phyloP scores from a whole-genome alignment of 1,284 basidiomycete genomes.

The Marasmius fiardii region DNA sequence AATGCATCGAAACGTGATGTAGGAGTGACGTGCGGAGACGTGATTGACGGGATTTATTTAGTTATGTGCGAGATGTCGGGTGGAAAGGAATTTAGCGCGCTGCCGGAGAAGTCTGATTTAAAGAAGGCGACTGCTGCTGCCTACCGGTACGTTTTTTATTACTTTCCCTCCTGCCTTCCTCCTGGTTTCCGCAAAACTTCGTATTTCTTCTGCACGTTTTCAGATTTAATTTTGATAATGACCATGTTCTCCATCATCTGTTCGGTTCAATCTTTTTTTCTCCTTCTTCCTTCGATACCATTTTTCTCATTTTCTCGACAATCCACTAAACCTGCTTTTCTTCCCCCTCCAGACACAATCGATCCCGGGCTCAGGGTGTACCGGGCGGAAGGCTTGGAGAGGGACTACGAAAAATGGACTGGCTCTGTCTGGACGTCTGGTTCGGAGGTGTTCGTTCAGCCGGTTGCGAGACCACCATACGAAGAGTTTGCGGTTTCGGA shows the following conservation, averaged over 20 bases:
- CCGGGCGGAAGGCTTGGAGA: slow-evolving; percentile 64
- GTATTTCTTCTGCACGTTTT: too few species aligned
- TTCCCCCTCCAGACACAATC: slow-evolving; percentile 40
- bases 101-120: slow-evolving; percentile 24
- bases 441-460: slow-evolving; percentile 30
- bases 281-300: too few species aligned
- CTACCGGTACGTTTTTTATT: slow-evolving; percentile 30
- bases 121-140: slow-evolving; percentile 41
- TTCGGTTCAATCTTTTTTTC: too few species aligned
- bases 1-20: slow-evolving; percentile 42
- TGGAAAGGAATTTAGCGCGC: slow-evolving; percentile 46
- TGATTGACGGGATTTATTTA: slow-evolving; percentile 54
- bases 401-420: slow-evolving; percentile 62
- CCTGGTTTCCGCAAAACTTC: too few species aligned
- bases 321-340: too few species aligned
- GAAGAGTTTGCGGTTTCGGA: slow-evolving; percentile 34
- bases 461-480: slow-evolving; percentile 20
- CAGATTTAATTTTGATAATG: too few species aligned
- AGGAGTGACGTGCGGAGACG: slow-evolving; percentile 73
- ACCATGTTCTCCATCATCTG: too few species aligned
- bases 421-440: slow-evolving; percentile 49
- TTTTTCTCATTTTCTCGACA: too few species aligned
- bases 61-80: slow-evolving; percentile 49
- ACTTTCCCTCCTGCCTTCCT: too few species aligned
- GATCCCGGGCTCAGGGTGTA: slow-evolving; percentile 55